Evolutionary conservation across 1,284 basidiomycete genomes (phyloP).

Genomic region (Inonotus obliquus): DNA sequence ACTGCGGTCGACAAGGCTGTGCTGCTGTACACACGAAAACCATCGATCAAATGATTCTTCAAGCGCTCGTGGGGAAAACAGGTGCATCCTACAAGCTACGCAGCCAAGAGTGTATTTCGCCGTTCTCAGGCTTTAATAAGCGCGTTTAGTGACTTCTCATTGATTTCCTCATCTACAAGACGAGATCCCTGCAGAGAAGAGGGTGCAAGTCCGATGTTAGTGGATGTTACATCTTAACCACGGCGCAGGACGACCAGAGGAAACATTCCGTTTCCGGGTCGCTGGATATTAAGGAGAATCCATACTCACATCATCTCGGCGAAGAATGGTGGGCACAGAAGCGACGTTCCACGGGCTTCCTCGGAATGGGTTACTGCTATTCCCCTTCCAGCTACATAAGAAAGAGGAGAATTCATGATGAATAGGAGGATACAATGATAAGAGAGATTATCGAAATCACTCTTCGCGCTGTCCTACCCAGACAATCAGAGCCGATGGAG

Average conservation of each 20-base stretch:
- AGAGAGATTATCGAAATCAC: constrained; percentile 40
- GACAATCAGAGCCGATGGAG: constrained; percentile 60
- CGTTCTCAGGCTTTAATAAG: constrained; percentile 17
- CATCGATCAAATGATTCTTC: neutral
- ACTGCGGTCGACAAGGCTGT: neutral
- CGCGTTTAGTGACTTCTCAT: constrained; percentile 8
- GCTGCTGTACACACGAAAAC: neutral
- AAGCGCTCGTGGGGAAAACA: constrained; percentile 1
- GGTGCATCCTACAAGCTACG: constrained; percentile 1
- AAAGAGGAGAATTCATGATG: neutral
- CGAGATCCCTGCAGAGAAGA: constrained; percentile 39
- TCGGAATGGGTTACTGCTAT: constrained; percentile 56
- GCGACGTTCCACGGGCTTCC: constrained; percentile 60
- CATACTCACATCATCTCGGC: constrained; percentile 57
- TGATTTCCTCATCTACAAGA: constrained; percentile 54
- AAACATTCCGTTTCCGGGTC: neutral
- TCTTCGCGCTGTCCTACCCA: constrained; percentile 68
- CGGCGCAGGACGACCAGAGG: neutral
- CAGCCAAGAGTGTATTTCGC: constrained; percentile 18
- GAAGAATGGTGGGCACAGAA: constrained; percentile 71
- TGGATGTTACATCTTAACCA: neutral
- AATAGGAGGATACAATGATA: neutral
- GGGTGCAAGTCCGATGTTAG: neutral
- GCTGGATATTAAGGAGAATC: neutral
- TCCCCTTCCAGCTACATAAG: constrained; percentile 55